These are phyloP conservation scores for Aspergillus novofumigatus DNA, from an alignment of 2,329 filamentous ascomycete species.

Conservation along the genomic window DNA sequence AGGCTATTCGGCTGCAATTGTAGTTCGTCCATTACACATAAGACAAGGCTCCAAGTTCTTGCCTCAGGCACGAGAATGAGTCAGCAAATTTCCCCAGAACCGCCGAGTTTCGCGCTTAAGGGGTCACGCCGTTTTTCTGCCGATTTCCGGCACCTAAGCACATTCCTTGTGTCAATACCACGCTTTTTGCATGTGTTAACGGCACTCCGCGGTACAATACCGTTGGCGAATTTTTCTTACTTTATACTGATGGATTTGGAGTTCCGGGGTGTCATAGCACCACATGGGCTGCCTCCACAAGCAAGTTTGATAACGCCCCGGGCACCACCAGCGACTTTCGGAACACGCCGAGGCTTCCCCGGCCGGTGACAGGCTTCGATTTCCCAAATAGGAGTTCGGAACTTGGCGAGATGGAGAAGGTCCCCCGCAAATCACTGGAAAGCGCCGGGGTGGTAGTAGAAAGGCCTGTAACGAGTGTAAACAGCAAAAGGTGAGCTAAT, in stretches of 20 bases:
- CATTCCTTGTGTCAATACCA: conserved; percentile 19
- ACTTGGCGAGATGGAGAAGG: conserved; percentile 36
- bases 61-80: conserved; percentile 3
- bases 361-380: conserved; percentile 27
- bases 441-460: conserved; percentile 38
- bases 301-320: conserved; percentile 26
- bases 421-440: conserved; percentile 45
- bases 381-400: conserved; percentile 30
- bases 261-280: conserved; percentile 32
- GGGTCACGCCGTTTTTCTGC: conserved; percentile 25
- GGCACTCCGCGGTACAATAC: conserved; percentile 25
- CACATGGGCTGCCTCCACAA: conserved; percentile 28
- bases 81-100: conserved; percentile 13
- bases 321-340: conserved; percentile 31
- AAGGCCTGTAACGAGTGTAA: conserved; percentile 65
- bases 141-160: conserved; percentile 36
- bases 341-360: conserved; percentile 29
- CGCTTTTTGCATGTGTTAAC: conserved; percentile 20
- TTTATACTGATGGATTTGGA: conserved; percentile 34
- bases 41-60: not conserved
- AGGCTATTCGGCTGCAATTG: not conserved
- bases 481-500: conserved; percentile 58
- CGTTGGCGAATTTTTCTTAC: conserved; percentile 18
- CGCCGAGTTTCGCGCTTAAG: conserved; percentile 26
- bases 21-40: too few relatives aligned